These are phyloP conservation scores for Cyclanthera cordifolia DNA, from an alignment of 306 rosid species.

Conservation along the genomic window DNA sequence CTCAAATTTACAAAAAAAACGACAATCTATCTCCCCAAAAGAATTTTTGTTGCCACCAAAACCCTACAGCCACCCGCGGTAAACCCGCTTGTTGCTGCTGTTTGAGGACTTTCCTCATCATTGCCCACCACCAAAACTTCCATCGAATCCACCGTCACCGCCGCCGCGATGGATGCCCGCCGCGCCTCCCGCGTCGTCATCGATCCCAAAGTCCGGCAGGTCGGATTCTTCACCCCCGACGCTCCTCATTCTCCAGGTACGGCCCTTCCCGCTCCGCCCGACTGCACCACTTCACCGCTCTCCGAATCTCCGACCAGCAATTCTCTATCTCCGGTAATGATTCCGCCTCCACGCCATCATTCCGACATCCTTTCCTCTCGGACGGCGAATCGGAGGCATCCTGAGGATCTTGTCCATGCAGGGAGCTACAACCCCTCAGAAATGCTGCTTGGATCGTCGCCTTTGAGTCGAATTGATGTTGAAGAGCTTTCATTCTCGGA, in stretches of 20 bases:
- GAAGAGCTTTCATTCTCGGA: slow-evolving; percentile 5
- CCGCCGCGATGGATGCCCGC: slow-evolving; percentile 43
- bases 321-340: slow-evolving; percentile 58
- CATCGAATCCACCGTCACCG: neutral
- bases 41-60: neutral
- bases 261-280: slow-evolving; percentile 31
- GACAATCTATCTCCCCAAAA: neutral
- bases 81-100: neutral
- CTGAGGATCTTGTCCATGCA: slow-evolving; percentile 13
- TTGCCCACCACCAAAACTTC: neutral
- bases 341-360: slow-evolving; percentile 48
- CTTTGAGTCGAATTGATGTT: neutral
- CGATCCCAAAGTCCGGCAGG: slow-evolving; percentile 66
- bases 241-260: slow-evolving; percentile 24
- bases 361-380: slow-evolving; percentile 6
- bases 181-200: slow-evolving; percentile 33
- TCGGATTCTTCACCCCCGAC: slow-evolving; percentile 50
- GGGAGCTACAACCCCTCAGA: slow-evolving; percentile 28
- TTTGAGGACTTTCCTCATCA: neutral
- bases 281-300: slow-evolving; percentile 19
- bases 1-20: neutral
- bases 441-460: neutral
- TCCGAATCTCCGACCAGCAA: slow-evolving; percentile 19
- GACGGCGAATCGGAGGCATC: slow-evolving; percentile 18
- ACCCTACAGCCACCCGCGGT: neutral